Percentiles rank a stretch among this genome's conserved stretches.
phyloP scores from a whole-genome alignment of 2,329 filamentous ascomycete species.

The Lasiodiplodia sp. region DNA sequence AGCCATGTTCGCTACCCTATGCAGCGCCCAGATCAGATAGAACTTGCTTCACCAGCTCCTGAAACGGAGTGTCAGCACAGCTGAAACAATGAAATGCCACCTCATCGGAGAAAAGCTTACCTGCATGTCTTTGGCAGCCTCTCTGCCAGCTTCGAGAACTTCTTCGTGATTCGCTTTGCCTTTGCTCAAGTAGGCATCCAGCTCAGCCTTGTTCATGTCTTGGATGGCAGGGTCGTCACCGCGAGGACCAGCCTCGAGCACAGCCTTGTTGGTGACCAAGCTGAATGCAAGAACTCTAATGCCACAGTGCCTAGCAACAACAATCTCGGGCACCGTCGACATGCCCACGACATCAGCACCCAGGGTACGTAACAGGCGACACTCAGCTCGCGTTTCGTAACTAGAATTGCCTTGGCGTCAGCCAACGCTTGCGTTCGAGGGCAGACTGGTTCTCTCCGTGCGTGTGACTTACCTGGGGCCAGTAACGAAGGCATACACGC shows the following conservation, averaged over 20 bases:
- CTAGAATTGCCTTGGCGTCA: constrained; percentile 41
- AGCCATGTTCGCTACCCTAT: constrained; percentile 20
- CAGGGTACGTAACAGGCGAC: constrained; percentile 65
- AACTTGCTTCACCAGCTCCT: constrained; percentile 55
- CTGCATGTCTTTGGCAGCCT: constrained; percentile 70
- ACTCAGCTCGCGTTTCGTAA: constrained; percentile 72
- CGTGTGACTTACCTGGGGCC: constrained; percentile 62
- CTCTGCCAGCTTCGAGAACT: constrained; percentile 67
- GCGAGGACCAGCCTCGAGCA: constrained; percentile 64
- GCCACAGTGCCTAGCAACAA: constrained; percentile 70
- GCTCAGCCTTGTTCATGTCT: constrained; percentile 56
- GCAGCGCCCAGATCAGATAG: constrained; percentile 48
- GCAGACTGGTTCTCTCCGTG: background rate
- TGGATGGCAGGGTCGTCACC: constrained; percentile 65
- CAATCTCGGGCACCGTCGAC: constrained; percentile 74
- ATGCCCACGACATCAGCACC: constrained; percentile 75
- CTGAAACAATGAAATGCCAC: constrained; percentile 8
- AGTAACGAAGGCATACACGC: constrained; percentile 70
- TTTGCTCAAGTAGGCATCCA: constrained; percentile 63
- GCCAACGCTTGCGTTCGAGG: background rate
- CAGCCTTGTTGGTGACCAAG: constrained; percentile 70
- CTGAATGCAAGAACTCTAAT: constrained; percentile 70
- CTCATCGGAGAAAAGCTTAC: constrained; percentile 39
- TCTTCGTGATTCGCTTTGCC: constrained; percentile 71
- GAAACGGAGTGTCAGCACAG: constrained; percentile 24